Percentiles rank a stretch among this genome's conserved stretches.
Conservation (phyloP, 345 rosid genomes). For the Arabis alpina region DNA sequence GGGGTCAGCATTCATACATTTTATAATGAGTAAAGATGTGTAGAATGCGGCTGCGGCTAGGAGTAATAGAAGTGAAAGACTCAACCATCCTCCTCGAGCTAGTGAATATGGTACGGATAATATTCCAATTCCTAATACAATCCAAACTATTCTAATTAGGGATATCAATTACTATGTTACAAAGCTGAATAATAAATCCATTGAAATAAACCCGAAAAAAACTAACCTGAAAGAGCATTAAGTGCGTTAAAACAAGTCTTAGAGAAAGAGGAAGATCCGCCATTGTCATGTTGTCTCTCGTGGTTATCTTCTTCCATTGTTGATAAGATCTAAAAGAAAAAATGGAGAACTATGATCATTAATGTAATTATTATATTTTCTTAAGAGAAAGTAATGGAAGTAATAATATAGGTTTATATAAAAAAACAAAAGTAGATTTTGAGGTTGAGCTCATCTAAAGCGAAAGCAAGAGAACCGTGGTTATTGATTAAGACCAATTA, state of each 20-base stretch:
- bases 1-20: constrained; percentile 48
- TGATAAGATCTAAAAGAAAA: neutral
- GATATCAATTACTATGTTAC: neutral
- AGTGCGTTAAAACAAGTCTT: constrained; percentile 43
- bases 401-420: neutral
- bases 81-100: constrained; percentile 57
- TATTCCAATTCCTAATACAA: constrained; percentile 46
- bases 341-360: neutral
- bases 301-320: constrained; percentile 39
- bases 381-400: neutral
- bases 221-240: constrained; percentile 40
- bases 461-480: constrained; percentile 21
- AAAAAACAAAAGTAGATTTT: neutral
- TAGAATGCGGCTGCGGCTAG: constrained; percentile 48
- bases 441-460: constrained; percentile 20
- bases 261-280: constrained; percentile 30
- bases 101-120: constrained; percentile 55
- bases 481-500: constrained; percentile 25
- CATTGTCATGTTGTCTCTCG: constrained; percentile 17
- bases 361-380: neutral
- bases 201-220: neutral
- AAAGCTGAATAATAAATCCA: neutral
- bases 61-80: constrained; percentile 45
- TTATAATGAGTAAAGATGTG: constrained; percentile 46
- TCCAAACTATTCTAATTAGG: neutral